These are phyloP conservation scores for Rubia balearica DNA, from an alignment of 305 asterid species.

Conservation along the genomic window DNA sequence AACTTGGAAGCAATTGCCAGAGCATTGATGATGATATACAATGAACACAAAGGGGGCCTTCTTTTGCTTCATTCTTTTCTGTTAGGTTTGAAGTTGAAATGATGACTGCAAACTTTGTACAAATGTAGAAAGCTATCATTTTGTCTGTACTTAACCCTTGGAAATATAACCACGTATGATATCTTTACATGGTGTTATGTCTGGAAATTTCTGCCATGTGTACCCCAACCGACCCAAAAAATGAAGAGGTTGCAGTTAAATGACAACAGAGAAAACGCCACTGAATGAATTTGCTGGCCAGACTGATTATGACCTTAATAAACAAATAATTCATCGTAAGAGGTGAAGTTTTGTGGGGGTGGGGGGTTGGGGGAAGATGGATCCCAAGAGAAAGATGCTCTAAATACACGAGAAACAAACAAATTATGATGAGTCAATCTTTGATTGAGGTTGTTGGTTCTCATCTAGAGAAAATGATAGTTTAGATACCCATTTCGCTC, in stretches of 20 bases:
- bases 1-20: neutral
- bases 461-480: too few relatives aligned
- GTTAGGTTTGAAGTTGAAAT: neutral
- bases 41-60: neutral
- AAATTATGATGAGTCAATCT: too few relatives aligned
- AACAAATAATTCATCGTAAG: neutral
- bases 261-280: neutral
- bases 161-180: neutral
- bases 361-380: too few relatives aligned
- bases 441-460: too few relatives aligned
- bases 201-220: neutral
- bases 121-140: neutral
- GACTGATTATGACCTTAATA: neutral
- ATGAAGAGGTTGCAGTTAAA: neutral
- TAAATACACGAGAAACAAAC: too few relatives aligned
- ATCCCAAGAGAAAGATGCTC: too few relatives aligned
- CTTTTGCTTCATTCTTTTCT: conserved; percentile 5
- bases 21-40: conserved; percentile 8
- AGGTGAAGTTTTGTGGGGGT: too few relatives aligned
- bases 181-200: neutral
- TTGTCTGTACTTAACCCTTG: neutral
- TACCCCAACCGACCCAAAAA: neutral
- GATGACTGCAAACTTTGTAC: neutral
- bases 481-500: too few relatives aligned
- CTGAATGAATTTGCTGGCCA: neutral